Base-by-base conservation (phyloP, 495 filamentous ascomycete species). In the Tuber borchii region DNA sequence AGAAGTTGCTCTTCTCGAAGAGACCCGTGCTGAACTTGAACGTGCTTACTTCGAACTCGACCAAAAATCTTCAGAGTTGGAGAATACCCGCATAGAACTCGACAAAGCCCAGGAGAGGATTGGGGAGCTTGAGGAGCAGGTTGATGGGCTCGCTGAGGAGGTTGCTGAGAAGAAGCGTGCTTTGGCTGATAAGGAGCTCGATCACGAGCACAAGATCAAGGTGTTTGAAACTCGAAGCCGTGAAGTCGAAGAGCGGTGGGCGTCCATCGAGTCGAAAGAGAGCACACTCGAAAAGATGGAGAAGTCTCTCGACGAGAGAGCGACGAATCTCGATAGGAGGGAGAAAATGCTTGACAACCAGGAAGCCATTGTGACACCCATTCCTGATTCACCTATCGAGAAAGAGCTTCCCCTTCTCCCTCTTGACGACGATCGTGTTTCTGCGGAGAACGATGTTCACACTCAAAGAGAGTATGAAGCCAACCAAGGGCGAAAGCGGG, bases 401-500 rank as follows among this genome's bases (percentile, higher is more conserved):
- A 73, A 73, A 42, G 75, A 78, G 44, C 72, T 70, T 16, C 37
- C 39, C n/a, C 34, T 22, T 22, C 48, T 37, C 9, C 68, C 69
- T 44, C 37, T 34, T 46, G 71, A 71, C 39, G 56, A 65, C 16
- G 70, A 75, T 34, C 26, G 34, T 72, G 70, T 45, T 17, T 44
- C 26, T 39, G 72, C 75, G 22, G 80, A 81, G 70, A 78, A 77
- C 76, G 78, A 83, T 51, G 74, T 71, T 43, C 73, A 86, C 69
- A 82, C 78, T 31, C 87, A 89, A 51, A 83, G 85, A 65, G 90
- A 92, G 82, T 87, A 90, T 71, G 90, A 91, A 84, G 90, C 91
- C 74, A 92, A 92, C 81, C 89, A 91, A 83, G 85, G 90, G 72
- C 88, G 90, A 73, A 92, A 92, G 83, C 87, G 91, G 61, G 88